Evolutionary conservation across 2,329 filamentous ascomycete species (phyloP).

Genomic region (Ophidiomyces ophidiicola): DNA sequence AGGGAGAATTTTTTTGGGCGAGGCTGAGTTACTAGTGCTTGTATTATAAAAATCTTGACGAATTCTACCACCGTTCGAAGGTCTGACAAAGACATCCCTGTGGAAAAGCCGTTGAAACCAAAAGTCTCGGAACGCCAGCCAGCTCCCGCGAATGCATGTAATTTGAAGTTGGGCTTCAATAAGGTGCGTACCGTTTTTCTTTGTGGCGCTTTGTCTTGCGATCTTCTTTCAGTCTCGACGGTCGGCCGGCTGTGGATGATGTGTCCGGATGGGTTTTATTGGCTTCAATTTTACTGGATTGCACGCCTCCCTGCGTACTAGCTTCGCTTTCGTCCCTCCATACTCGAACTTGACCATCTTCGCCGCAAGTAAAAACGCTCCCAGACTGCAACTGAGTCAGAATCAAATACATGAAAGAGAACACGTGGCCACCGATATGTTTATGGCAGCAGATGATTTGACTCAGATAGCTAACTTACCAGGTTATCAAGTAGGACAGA

Average conservation of each 20-base stretch:
- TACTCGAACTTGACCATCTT: slow-evolving; percentile 33
- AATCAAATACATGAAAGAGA: background rate
- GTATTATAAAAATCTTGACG: too few species aligned
- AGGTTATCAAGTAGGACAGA: slow-evolving; percentile 35
- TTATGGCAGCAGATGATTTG: background rate
- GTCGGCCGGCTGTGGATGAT: slow-evolving; percentile 15
- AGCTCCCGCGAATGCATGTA: background rate
- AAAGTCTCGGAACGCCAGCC: background rate
- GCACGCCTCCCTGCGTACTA: slow-evolving; percentile 15
- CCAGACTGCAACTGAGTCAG: slow-evolving; percentile 22
- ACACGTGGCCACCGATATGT: slow-evolving; percentile 7
- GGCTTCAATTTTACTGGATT: slow-evolving; percentile 1
- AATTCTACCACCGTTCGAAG: too few species aligned
- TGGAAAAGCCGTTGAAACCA: background rate
- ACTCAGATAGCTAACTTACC: slow-evolving; percentile 22
- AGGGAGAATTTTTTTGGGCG: too few species aligned
- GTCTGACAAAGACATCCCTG: too few species aligned
- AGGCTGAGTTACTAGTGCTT: too few species aligned
- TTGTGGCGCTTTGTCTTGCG: slow-evolving; percentile 23
- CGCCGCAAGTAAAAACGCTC: slow-evolving; percentile 35
- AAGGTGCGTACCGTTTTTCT: slow-evolving; percentile 31
- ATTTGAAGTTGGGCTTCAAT: slow-evolving; percentile 16
- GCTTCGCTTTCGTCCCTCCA: slow-evolving; percentile 21
- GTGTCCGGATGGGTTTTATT: background rate
- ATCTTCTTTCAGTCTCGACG: slow-evolving; percentile 14